Percentiles rank a stretch among this genome's conserved stretches.
Conservation (phyloP, 371 early-diverging fungal genomes). For the Rhizopus stolonifer region DNA sequence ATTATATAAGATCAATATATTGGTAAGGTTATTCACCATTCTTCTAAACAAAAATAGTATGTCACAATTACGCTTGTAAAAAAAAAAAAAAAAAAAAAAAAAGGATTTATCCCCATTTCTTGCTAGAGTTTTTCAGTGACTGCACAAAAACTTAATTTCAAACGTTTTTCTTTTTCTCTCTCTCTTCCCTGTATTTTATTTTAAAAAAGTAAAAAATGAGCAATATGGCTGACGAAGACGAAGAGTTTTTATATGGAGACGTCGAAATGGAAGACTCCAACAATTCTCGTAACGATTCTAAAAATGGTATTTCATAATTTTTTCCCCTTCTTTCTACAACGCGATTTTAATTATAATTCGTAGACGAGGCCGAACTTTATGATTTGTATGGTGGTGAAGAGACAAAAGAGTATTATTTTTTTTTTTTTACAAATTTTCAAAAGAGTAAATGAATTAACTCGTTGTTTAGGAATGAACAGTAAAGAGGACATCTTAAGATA, state of each 20-base stretch:
- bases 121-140: slow-evolving; percentile 2
- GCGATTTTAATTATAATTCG: not conserved
- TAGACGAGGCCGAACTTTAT: slow-evolving; percentile 24
- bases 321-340: not conserved
- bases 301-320: slow-evolving; percentile 9
- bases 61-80: no score
- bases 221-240: slow-evolving; percentile 24
- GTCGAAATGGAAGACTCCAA: slow-evolving; percentile 8
- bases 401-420: slow-evolving; percentile 19
- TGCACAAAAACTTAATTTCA: not conserved
- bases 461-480: slow-evolving; percentile 22
- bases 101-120: no score
- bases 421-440: no score
- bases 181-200: not conserved
- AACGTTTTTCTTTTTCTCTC: not conserved
- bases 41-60: no score
- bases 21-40: no score
- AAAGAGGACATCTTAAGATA: not conserved
- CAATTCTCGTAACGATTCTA: slow-evolving; percentile 5
- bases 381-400: slow-evolving; percentile 25
- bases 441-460: no score
- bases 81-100: no score
- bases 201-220: slow-evolving; percentile 4
- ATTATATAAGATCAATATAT: no score
- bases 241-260: slow-evolving; percentile 26